Conservation (phyloP, 305 asterid species). For the Coffea humblotiana region DNA sequence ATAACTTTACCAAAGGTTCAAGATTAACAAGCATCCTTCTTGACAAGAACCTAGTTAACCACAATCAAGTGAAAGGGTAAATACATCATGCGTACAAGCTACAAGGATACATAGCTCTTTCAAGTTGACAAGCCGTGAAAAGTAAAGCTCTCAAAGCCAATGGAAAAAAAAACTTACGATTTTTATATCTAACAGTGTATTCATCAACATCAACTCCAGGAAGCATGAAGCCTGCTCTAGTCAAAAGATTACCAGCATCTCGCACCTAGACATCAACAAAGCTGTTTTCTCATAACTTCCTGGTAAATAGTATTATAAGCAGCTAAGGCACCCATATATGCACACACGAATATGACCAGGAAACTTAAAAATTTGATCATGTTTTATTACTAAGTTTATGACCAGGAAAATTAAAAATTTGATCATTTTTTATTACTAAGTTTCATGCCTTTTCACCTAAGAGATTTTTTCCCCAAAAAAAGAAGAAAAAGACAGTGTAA, state of each 20-base stretch:
- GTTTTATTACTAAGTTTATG: background rate
- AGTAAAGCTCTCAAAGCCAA: conserved; percentile 17
- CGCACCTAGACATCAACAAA: conserved; percentile 61
- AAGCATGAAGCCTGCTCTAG: conserved; percentile 91
- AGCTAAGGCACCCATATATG: background rate
- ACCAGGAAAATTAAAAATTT: background rate
- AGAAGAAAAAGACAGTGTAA: background rate
- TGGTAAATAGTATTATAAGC: background rate
- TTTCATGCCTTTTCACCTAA: background rate
- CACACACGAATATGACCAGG: background rate
- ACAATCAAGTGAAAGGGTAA: background rate
- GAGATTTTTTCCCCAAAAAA: too few species aligned
- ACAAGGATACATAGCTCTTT: background rate
- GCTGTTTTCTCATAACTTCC: background rate
- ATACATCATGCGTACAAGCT: background rate
- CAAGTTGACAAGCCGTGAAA: background rate
- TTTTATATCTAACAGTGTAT: conserved; percentile 73
- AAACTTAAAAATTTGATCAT: background rate
- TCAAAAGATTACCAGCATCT: conserved; percentile 94
- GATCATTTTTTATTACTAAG: background rate
- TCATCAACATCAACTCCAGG: conserved; percentile 97
- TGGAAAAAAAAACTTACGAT: conserved; percentile 46
- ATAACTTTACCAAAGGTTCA: background rate
- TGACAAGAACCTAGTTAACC: background rate
- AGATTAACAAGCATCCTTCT: background rate